A percentile compares a stretch with the other conserved stretches of the same genome.
Conservation (phyloP, 345 rosid genomes). For the Aquilaria yunnanensis region DNA sequence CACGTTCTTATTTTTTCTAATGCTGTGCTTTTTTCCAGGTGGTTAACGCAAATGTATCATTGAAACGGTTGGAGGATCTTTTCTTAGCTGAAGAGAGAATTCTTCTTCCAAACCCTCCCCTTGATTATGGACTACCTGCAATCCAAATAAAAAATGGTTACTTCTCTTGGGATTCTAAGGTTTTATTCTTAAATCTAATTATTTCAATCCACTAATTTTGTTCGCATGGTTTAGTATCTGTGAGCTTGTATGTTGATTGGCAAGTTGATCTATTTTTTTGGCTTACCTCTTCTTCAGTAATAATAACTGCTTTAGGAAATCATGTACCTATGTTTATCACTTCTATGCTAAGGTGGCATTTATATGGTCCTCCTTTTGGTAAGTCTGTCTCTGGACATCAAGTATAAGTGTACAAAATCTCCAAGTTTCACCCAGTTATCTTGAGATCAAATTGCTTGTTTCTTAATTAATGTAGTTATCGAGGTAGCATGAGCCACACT, state of each 20-base stretch:
- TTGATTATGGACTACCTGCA: conserved; percentile 65
- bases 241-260: no score
- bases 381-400: no score
- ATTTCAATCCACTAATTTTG: background rate
- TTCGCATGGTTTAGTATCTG: background rate
- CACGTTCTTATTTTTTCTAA: no score
- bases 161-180: conserved; percentile 98
- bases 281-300: background rate
- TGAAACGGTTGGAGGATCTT: conserved; percentile 91
- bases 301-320: background rate
- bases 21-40: conserved; percentile 31
- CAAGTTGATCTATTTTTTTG: no score
- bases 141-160: conserved; percentile 76
- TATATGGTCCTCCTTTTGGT: no score
- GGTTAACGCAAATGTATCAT: conserved; percentile 93
- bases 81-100: conserved; percentile 85
- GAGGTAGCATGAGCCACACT: background rate
- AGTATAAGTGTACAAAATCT: no score
- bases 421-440: no score
- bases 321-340: no score
- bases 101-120: conserved; percentile 89
- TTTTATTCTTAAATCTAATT: conserved; percentile 12
- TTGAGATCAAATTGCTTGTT: no score
- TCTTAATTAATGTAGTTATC: background rate
- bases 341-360: no score